Percentiles rank a stretch among this genome's conserved stretches.
Conservation (phyloP, 345 rosid genomes). For the Toxicodendron radicans region DNA sequence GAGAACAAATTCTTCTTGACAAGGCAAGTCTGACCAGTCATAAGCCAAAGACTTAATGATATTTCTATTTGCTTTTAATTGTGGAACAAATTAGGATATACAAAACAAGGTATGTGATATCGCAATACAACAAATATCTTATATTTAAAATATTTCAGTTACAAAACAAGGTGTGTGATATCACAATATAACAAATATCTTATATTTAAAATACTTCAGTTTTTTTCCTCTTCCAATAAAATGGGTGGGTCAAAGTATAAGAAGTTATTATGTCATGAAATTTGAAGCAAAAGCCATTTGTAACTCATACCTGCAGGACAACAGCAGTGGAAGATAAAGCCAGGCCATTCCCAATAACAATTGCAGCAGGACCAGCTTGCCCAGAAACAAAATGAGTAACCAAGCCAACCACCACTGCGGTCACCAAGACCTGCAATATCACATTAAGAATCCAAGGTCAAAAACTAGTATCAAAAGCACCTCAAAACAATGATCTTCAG, state of each 20-base stretch:
- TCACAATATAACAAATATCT: neutral
- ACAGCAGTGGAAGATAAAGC: constrained; percentile 98
- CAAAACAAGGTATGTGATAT: neutral
- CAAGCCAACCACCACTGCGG: constrained; percentile 87
- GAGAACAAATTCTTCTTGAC: neutral
- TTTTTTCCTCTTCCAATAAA: neutral
- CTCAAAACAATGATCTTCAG: constrained; percentile 7
- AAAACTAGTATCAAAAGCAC: neutral
- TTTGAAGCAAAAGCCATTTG: constrained; percentile 18
- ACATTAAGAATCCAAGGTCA: constrained; percentile 17
- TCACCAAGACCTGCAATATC: constrained; percentile 76
- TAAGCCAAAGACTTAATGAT: too few species aligned
- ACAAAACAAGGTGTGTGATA: neutral
- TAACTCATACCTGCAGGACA: constrained; percentile 74
- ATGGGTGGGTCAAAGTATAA: neutral
- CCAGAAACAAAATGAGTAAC: constrained; percentile 78
- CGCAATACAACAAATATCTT: neutral
- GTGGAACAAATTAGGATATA: constrained; percentile 1
- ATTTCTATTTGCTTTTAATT: neutral
- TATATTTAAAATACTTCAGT: constrained; percentile 17
- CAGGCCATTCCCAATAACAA: constrained; percentile 96
- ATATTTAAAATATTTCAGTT: too few species aligned
- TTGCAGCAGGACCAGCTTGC: constrained; percentile 87
- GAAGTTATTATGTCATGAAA: constrained; percentile 2
- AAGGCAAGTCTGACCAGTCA: neutral